Base-by-base conservation (phyloP, 345 rosid genomes). In the Camelina laxa region DNA sequence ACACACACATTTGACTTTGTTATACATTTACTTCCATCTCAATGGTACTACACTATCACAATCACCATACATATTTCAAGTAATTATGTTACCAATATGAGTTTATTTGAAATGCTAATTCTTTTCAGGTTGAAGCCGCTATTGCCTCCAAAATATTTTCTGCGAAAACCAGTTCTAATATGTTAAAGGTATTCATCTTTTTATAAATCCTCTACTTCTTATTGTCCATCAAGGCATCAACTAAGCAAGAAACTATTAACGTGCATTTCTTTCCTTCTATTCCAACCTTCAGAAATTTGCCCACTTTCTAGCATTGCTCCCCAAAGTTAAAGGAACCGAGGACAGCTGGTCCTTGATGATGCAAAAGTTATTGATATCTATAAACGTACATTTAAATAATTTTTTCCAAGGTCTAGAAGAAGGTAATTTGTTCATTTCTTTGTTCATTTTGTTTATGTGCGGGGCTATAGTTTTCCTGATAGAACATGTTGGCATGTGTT, bases 401-500 rank as follows among this genome's bases (percentile, higher is more conserved):
- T 75, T 85, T 74, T 89, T 95, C 80, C 84, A 85, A 73, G 96
- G 88, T 74, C 75, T 95, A 50, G 99, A 95, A 88, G 92, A 88
- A 84, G 96, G 97, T 90, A 75, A 27, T 73, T 27, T 70, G 27
- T 69, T 33, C 24, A 24, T 62, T 50, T 71, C 41, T 53, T 42
- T 71, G 17, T 6, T 57, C 20, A 9, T 65, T 50, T 67, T 24
- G 49, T 64, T 39, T 53, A 60, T 67, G 41, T 61, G 66, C 17
- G 62, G 75, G 62, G 75, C 31, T 42, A 11, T 53, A 62, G 53
- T 61, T 67, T 30, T 12, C 8, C 44, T 74, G 24, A 65, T 49
- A 60, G 21, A 59, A 62, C n/a, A 31, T 15, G 36, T 19, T 45
- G 81, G 13, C 33, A 6, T 63, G 17, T 81, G 45, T 74, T 73